A percentile compares a stretch with the other conserved stretches of the same genome.
Conservation (phyloP, 1,284 basidiomycete genomes). For the Exobasidium rhododendri region DNA sequence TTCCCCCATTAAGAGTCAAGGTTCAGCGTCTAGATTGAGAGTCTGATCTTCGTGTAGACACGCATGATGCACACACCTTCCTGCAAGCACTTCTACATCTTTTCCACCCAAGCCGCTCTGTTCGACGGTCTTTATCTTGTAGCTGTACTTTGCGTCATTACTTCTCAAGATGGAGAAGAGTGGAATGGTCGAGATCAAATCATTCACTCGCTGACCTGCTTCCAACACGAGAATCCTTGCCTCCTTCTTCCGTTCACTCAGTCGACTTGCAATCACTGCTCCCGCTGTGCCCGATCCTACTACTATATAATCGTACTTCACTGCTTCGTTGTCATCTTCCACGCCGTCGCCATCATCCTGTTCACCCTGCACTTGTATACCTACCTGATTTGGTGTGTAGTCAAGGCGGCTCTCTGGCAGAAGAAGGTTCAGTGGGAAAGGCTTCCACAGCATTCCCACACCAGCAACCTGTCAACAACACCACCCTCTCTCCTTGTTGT, state of each 20-base stretch:
- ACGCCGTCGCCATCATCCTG: background rate
- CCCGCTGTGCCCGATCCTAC: slow-evolving; percentile 17
- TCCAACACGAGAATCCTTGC: slow-evolving; percentile 36
- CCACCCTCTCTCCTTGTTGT: too few relatives aligned
- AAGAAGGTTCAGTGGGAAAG: background rate
- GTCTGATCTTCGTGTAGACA: too few relatives aligned
- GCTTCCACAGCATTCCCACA: background rate
- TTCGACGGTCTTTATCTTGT: slow-evolving; percentile 8
- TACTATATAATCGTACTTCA: slow-evolving; percentile 8
- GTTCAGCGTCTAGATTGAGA: too few relatives aligned
- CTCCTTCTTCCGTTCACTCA: slow-evolving; percentile 14
- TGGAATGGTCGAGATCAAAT: slow-evolving; percentile 10
- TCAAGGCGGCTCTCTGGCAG: background rate
- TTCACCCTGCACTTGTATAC: background rate
- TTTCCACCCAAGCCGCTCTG: slow-evolving; percentile 10
- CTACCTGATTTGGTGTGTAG: background rate
- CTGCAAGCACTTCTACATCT: background rate
- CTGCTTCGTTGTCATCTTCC: background rate
- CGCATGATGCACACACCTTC: slow-evolving; percentile 12
- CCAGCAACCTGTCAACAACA: too few relatives aligned
- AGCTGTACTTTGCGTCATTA: slow-evolving; percentile 14
- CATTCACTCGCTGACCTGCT: slow-evolving; percentile 26
- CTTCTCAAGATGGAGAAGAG: slow-evolving; percentile 10
- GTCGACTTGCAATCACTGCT: slow-evolving; percentile 11
- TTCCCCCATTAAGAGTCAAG: too few relatives aligned